Base-by-base conservation (phyloP, 371 early-diverging fungal genomes). In the Zopfochytrium polystomum region DNA sequence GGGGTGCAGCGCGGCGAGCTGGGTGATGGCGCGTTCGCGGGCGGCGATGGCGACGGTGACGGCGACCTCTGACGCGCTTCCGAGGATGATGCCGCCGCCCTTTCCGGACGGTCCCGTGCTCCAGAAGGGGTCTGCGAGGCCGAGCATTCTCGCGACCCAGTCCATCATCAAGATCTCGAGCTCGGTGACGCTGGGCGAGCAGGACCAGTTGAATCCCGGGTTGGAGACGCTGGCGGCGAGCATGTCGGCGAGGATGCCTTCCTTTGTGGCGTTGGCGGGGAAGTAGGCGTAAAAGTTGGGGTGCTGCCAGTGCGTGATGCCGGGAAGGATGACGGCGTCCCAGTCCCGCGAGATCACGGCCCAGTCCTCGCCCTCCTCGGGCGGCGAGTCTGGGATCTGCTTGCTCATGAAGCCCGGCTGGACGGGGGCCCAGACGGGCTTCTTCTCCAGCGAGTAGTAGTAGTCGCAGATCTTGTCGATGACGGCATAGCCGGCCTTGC, bases 11-110 rank as follows among this genome's bases (percentile, higher is more conserved):
- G n/a, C n/a, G n/a, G n/a, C 70, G 15, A 73, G 22, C n/a, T n/a
- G n/a, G n/a, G n/a, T n/a, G n/a, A n/a, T n/a, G 34, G 63, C 65
- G 45, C 74, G 67, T 35, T 85, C 68, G 1, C 80, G 60, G 5
- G 81, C 86, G 1, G 85, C 83, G 15, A 85, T 62, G 70, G 85
- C 71, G 7, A 72, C 71, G n/a, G 81, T 79, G 27, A 77, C 62
- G 11, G 71, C 67, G 13, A 82, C 80, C 54, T 86, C 86, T 26
- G 79, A 76, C 6, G 86, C 86, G 9, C 70, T 57, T 2, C 67
- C 67, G 61, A 86, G 86, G 48, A 85, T 86, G 13, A 82, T 67
- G 15, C 86, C 86, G 7, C 86, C 80, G 20, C 85, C 85, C 2
- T 59, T 20, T 2, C 78, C 75, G 23, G 69, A 68, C n/a, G n/a